Evolutionary conservation across 192 early-diverging fungal genomes (phyloP).

Genomic region (Linnemannia elongata): DNA sequence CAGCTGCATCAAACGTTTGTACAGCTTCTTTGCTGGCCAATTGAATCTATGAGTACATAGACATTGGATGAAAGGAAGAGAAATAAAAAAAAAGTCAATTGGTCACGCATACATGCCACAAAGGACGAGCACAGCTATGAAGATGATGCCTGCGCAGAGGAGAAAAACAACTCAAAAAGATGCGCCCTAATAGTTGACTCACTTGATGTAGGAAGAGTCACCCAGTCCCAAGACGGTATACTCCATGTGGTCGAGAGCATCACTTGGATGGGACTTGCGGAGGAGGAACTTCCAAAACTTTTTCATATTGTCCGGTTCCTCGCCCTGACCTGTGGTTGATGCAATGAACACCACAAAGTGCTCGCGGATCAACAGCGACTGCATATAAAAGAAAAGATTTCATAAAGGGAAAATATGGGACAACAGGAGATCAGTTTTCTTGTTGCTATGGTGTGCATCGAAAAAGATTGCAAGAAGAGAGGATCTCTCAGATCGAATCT

Average conservation of each 20-base stretch:
- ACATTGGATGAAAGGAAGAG: background rate
- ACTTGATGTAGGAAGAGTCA: conserved; percentile 93
- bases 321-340: conserved; percentile 95
- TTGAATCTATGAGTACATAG: conserved; percentile 78
- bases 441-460: background rate
- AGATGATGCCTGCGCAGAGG: background rate
- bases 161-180: background rate
- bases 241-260: conserved; percentile 73
- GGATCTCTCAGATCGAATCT: background rate
- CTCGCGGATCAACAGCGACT: conserved; percentile 73
- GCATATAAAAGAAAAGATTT: conserved; percentile 15
- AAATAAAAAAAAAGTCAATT: background rate
- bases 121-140: background rate
- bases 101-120: no score
- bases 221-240: conserved; percentile 96
- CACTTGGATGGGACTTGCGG: conserved; percentile 78
- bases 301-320: conserved; percentile 93
- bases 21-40: conserved; percentile 92
- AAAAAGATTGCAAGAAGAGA: background rate
- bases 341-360: conserved; percentile 85
- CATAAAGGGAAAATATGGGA: background rate
- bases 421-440: no score
- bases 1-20: conserved; percentile 86
- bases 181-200: conserved; percentile 19
- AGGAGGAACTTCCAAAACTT: conserved; percentile 93